Conservation (phyloP, 768 basidiomycete species). For the Termitomyces sp. region DNA sequence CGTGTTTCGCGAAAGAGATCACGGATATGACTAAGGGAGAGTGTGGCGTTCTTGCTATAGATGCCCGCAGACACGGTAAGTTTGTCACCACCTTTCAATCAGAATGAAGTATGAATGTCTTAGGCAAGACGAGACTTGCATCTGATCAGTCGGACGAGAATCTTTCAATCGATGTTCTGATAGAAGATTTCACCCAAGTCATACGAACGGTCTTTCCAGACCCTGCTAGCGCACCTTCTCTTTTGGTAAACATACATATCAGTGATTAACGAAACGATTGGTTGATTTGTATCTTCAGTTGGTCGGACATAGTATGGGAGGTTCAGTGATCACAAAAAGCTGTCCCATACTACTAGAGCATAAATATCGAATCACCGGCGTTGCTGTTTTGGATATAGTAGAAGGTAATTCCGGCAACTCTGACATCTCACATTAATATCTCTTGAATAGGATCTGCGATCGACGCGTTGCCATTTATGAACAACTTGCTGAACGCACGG, state of each 20-base stretch:
- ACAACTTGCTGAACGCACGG: slow-evolving; percentile 76
- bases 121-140: slow-evolving; percentile 64
- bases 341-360: slow-evolving; percentile 62
- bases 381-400: slow-evolving; percentile 84
- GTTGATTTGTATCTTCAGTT: slow-evolving; percentile 40
- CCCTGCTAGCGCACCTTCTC: slow-evolving; percentile 55
- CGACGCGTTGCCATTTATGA: slow-evolving; percentile 93
- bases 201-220: slow-evolving; percentile 70
- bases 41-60: slow-evolving; percentile 77
- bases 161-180: slow-evolving; percentile 70
- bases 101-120: not conserved
- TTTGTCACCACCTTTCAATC: not conserved
- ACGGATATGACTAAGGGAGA: slow-evolving; percentile 56
- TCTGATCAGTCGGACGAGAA: slow-evolving; percentile 43
- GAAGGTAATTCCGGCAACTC: slow-evolving; percentile 51
- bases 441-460: slow-evolving; percentile 73
- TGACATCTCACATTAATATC: not conserved
- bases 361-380: slow-evolving; percentile 72
- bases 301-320: slow-evolving; percentile 96
- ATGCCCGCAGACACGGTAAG: slow-evolving; percentile 87
- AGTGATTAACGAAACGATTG: not conserved
- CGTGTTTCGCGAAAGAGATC: slow-evolving; percentile 84
- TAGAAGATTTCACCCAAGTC: slow-evolving; percentile 70
- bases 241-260: slow-evolving; percentile 54
- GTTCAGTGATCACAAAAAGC: slow-evolving; percentile 77